Evolutionary conservation across 768 basidiomycete genomes (phyloP).

Genomic region (Boletus patriciae): DNA sequence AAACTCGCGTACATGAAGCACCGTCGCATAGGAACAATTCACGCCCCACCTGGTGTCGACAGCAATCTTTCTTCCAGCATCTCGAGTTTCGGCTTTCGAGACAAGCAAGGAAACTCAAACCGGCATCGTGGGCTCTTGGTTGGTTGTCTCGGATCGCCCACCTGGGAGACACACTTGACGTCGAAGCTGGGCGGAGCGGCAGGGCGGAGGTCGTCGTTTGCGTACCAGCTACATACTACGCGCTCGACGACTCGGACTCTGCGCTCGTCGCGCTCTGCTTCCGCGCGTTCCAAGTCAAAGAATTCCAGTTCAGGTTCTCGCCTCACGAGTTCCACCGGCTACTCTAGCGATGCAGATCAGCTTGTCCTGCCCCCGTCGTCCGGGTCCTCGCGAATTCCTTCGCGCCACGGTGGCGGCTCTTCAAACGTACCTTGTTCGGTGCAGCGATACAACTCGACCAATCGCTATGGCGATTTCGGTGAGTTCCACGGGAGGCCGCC

Average conservation of each 20-base stretch:
- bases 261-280: not conserved
- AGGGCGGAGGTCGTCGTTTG: slow-evolving; percentile 2
- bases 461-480: slow-evolving; percentile 5
- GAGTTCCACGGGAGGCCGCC: not conserved
- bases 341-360: slow-evolving; percentile 4
- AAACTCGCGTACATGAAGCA: slow-evolving; percentile 31
- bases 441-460: slow-evolving; percentile 1
- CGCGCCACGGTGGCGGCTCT: not conserved
- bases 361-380: not conserved
- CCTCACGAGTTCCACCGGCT: slow-evolving; percentile 10
- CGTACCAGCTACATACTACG: slow-evolving; percentile 9
- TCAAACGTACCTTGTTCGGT: not conserved
- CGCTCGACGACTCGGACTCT: not conserved
- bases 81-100: slow-evolving; percentile 1
- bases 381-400: not conserved
- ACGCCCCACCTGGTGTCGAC: slow-evolving; percentile 1
- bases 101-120: slow-evolving; percentile 6
- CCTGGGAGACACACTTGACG: slow-evolving; percentile 29
- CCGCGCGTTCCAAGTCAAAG: not conserved
- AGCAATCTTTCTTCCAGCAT: slow-evolving; percentile 1
- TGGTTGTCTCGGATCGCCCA: slow-evolving; percentile 33
- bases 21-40: slow-evolving; percentile 30
- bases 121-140: slow-evolving; percentile 20
- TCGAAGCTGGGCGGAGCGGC: slow-evolving; percentile 11
- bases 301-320: slow-evolving; percentile 5